phyloP scores from a whole-genome alignment of 805 yeast genomes.

The Debaryomyces tyrocola region DNA sequence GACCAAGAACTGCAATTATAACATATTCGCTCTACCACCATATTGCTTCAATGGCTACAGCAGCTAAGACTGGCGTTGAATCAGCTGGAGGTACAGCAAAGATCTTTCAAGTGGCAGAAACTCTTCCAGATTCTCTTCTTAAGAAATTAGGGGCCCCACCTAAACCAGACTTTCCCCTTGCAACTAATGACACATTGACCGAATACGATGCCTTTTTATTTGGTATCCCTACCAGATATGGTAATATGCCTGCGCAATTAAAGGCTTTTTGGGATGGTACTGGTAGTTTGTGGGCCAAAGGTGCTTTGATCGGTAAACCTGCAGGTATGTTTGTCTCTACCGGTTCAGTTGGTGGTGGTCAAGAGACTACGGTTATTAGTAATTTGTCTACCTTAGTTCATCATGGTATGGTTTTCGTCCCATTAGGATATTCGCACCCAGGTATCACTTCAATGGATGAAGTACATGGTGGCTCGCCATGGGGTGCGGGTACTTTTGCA shows the following conservation, averaged over 20 bases:
- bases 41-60: constrained; percentile 58
- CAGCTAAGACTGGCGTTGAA: constrained; percentile 61
- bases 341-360: constrained; percentile 78
- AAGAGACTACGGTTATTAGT: constrained; percentile 65
- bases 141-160: constrained; percentile 17
- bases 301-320: constrained; percentile 68
- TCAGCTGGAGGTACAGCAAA: constrained; percentile 63
- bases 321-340: constrained; percentile 75
- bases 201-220: constrained; percentile 74
- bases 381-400: constrained; percentile 64
- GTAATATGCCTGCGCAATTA: constrained; percentile 77
- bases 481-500: constrained; percentile 83
- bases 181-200: constrained; percentile 54
- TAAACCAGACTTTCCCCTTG: constrained; percentile 49
- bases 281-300: constrained; percentile 74
- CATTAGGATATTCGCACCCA: constrained; percentile 68
- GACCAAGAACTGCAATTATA: constrained; percentile 31
- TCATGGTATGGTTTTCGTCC: constrained; percentile 78
- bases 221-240: constrained; percentile 82
- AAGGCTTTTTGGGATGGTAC: constrained; percentile 77
- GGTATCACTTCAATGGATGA: constrained; percentile 55
- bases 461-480: constrained; percentile 77
- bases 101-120: constrained; percentile 49
- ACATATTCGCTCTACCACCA: constrained; percentile 75
- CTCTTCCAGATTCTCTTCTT: constrained; percentile 18